phyloP scores from a whole-genome alignment of 2,329 filamentous ascomycete species.

The Malbranchea cinnamomea region DNA sequence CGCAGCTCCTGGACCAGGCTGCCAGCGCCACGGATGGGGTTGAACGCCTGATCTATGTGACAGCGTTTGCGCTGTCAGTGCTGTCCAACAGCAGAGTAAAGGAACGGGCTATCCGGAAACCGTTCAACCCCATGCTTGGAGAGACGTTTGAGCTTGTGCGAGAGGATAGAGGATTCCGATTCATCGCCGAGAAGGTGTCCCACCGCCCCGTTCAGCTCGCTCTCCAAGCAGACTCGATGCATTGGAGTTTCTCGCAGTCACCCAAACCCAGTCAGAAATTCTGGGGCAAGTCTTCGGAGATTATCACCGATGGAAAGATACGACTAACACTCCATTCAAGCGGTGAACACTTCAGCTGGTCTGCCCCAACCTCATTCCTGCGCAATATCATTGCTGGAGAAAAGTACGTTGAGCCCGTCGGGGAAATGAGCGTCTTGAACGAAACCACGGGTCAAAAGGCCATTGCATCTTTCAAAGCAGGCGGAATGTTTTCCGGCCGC shows the following conservation, averaged over 20 bases:
- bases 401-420: conserved; percentile 93
- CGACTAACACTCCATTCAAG: conserved; percentile 59
- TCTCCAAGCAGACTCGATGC: conserved; percentile 73
- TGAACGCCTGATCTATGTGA: conserved; percentile 68
- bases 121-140: conserved; percentile 91
- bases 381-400: conserved; percentile 95
- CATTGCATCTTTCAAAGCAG: conserved; percentile 78
- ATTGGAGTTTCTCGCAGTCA: conserved; percentile 78
- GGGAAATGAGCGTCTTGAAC: conserved; percentile 71
- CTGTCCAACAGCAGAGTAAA: conserved; percentile 72
- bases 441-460: conserved; percentile 74
- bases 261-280: conserved; percentile 90
- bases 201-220: conserved; percentile 87
- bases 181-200: conserved; percentile 89
- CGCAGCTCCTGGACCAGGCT: conserved; percentile 64
- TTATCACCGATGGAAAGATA: conserved; percentile 80
- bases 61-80: conserved; percentile 79
- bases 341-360: conserved; percentile 81
- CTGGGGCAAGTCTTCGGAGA: conserved; percentile 92
- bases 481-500: conserved; percentile 93
- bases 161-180: conserved; percentile 71
- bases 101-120: conserved; percentile 85
- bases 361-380: conserved; percentile 73
- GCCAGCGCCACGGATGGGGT: conserved; percentile 39
- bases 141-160: conserved; percentile 91